phyloP scores from a whole-genome alignment of 805 yeast genomes.

The Sugiyamaella valdiviana region DNA sequence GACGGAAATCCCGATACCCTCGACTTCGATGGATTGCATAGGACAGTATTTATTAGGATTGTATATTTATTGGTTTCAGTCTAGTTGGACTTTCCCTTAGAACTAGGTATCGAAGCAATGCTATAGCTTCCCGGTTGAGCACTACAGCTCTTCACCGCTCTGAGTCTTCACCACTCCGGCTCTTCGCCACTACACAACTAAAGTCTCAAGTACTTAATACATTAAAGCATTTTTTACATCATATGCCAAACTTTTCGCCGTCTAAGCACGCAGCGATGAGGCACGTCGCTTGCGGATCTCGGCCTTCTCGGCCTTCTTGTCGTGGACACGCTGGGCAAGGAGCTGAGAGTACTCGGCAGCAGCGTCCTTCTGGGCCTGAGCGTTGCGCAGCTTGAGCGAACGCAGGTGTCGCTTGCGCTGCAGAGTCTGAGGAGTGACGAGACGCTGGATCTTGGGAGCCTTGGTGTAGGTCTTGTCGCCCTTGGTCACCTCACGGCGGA shows the following conservation, averaged over 20 bases:
- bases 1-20: no score
- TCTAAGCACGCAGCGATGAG: slow-evolving; percentile 64
- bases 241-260: background rate
- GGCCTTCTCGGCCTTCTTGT: slow-evolving; percentile 97
- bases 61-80: background rate
- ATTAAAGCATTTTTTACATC: background rate
- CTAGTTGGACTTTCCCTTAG: no score
- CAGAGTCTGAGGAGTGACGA: slow-evolving; percentile 97
- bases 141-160: no score
- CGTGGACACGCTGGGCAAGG: slow-evolving; percentile 96
- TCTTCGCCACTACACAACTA: no score
- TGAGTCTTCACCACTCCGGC: no score
- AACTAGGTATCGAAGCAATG: no score
- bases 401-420: slow-evolving; percentile 98
- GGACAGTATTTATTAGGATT: background rate
- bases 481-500: slow-evolving; percentile 97
- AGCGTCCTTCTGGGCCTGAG: slow-evolving; percentile 99
- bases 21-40: no score
- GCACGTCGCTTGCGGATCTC: slow-evolving; percentile 99
- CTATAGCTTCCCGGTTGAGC: no score
- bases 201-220: background rate
- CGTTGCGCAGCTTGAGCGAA: slow-evolving; percentile 90
- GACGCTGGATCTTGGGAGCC: slow-evolving; percentile 99
- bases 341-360: slow-evolving; percentile 99
- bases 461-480: slow-evolving; percentile 98